Conservation (phyloP, 1,284 basidiomycete genomes). For the Rhodotorula sp. region DNA sequence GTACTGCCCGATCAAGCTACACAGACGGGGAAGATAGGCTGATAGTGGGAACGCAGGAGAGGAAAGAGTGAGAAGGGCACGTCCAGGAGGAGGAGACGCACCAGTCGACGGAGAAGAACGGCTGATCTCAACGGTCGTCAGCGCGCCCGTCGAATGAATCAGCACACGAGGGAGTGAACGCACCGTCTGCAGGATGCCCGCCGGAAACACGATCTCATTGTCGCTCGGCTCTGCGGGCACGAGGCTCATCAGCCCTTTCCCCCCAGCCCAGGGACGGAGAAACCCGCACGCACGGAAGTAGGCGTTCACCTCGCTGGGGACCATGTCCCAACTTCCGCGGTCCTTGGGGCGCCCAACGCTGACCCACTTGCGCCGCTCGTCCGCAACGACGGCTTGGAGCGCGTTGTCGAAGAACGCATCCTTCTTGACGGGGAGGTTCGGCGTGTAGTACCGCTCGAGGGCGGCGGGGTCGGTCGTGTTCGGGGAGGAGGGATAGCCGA, state of each 20-base stretch:
- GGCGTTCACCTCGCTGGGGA: conserved; percentile 60
- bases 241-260: background rate
- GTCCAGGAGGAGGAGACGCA: conserved; percentile 48
- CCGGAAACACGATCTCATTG: conserved; percentile 94
- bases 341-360: conserved; percentile 73
- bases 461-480: conserved; percentile 73
- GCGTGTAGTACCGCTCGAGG: conserved; percentile 72
- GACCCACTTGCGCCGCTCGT: conserved; percentile 64
- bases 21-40: too few species aligned
- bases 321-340: conserved; percentile 83
- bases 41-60: too few species aligned
- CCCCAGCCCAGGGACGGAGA: background rate
- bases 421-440: conserved; percentile 63
- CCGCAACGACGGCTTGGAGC: conserved; percentile 59
- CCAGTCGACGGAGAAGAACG: conserved; percentile 83
- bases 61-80: conserved; percentile 51
- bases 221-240: conserved; percentile 58
- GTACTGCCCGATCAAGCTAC: too few species aligned
- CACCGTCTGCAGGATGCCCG: conserved; percentile 75
- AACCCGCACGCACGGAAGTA: conserved; percentile 4
- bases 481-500: conserved; percentile 84
- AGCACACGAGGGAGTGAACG: background rate
- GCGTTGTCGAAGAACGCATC: conserved; percentile 84
- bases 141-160: background rate
- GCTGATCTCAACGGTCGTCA: conserved; percentile 47